Evolutionary conservation across 192 early-diverging fungal species (phyloP).

Genomic region (Funneliformis mosseae): DNA sequence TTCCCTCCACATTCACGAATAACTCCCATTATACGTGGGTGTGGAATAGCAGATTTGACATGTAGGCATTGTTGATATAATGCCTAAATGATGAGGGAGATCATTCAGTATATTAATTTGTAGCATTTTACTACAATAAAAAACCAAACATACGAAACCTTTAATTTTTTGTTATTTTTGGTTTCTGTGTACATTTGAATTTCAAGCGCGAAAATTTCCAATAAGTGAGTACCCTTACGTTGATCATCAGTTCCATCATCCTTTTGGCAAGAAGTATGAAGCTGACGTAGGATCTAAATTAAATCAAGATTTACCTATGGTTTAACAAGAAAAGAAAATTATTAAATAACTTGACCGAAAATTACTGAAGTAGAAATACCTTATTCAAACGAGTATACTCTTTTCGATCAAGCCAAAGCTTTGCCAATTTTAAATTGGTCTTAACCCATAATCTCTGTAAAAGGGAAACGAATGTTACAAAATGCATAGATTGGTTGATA

Average conservation of each 20-base stretch:
- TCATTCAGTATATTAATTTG: background rate
- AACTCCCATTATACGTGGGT: conserved; percentile 95
- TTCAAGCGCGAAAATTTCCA: conserved; percentile 94
- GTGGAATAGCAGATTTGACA: conserved; percentile 93
- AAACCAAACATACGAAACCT: conserved; percentile 48
- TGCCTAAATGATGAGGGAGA: conserved; percentile 41
- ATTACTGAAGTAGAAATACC: conserved; percentile 34
- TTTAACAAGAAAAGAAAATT: background rate
- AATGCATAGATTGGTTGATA: background rate
- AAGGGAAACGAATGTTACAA: background rate
- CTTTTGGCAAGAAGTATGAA: conserved; percentile 75
- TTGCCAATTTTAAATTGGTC: conserved; percentile 85
- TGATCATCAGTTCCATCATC: conserved; percentile 84
- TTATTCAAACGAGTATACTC: conserved; percentile 75
- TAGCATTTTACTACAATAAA: too few relatives aligned
- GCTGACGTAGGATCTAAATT: conserved; percentile 67
- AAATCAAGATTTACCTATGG: background rate
- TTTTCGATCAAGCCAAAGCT: conserved; percentile 80
- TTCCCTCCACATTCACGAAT: conserved; percentile 98
- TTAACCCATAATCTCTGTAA: conserved; percentile 78
- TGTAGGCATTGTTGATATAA: conserved; percentile 86
- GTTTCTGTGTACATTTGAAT: conserved; percentile 95
- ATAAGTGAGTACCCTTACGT: conserved; percentile 88
- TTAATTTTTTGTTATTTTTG: conserved; percentile 85
- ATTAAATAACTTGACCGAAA: background rate